Evolutionary conservation across 176 grass and related monocot genomes (phyloP), one percentile per base, ranked within the genome.

Genomic region (Eremochloa ophiuroides): DNA sequence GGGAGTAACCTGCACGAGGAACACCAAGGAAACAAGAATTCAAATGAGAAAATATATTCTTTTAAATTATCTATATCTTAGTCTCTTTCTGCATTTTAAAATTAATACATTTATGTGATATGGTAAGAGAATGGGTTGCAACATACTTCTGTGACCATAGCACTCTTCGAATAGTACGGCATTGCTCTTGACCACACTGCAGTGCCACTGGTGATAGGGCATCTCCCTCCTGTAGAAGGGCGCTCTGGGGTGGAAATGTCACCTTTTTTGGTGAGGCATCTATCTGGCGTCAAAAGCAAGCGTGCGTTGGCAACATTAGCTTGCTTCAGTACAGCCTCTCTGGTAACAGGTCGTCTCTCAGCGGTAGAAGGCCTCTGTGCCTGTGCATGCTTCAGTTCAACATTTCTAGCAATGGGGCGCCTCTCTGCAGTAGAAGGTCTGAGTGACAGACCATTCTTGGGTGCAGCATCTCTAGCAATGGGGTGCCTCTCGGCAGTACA

Each of bases 1-100:
- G 48, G 91, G 86, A 87, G 75, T 87, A 83, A 38, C 75, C 94
- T 97, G 83, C 80, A 88, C 33, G 61, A 84, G n/a, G 56, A 67
- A 90, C 25, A 77, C 17, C 81, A 78, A 42, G 56, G 39, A 33
- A 83, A 63, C 30, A 82, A 26, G 23, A 61, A 77, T 63, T 25
- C 31, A 46, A 50, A 37, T 69, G 25, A 75, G 42, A 43, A 31
- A 31, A 20, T 9, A 42, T 47, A 20, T 10, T 59, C 38, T 29
- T 64, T 64, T 66, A 10, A 70, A 25, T 63, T 79, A 23, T 71
- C 34, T 35, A 86, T 35, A 86, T 44, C 23, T 34, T 80, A 81
- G 35, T 26, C 59, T 31, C 31, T 75, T 81, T 81, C 44, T 50
- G 40, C 41, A 73, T 48, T 53, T 78, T 46, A 74, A 2, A 28